Base-by-base conservation (phyloP, 1,139 yeast species). In the Yamadazyma triangularis region DNA sequence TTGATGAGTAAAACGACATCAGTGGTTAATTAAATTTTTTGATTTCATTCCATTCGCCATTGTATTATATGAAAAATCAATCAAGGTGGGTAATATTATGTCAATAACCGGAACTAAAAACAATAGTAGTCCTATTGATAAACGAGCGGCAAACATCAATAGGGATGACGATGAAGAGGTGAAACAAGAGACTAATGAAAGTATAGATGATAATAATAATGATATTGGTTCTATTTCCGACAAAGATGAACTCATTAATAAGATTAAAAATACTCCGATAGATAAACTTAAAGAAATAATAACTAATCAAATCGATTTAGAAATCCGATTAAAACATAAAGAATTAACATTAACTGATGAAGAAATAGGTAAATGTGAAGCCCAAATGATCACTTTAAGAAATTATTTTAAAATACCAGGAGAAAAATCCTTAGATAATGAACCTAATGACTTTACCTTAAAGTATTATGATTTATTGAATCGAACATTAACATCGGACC, bases 301-400 rank as follows among this genome's bases (percentile, higher is more conserved):
- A 20, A 65, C 63, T 36, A 64, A 65, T 35, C 79, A 77, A 50
- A 65, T 84, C 20, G 86, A 83, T 50, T 54, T 82, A 33, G 93
- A 84, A 51, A 78, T 83, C 11, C 55, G 84, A 28, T 60, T 83
- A 39, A 82, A 80, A 41, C 88, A 82, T 52, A 71, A 78, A 35
- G 89, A 84, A 51, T 59, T 78, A 30, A 61, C 67, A 15, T 53
- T 70, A 26, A 69, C 82, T 4, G 77, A 79, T 38, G 72, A 70
- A 36, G 89, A 83, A 47, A 69, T 80, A 8, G 73, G 77, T 19
- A 77, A 77, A 44, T 77, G 81, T 18, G 83, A 79, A 46, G 68
- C 80, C 2, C 79, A 77, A 41, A 58, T 78, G 66, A 57, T 72
- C 8, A 62, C 76, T 2, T 50, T 79, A 40, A 57, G 77, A 30